Conservation (phyloP, 2,329 filamentous ascomycete species). For the Penicillium occitanis region DNA sequence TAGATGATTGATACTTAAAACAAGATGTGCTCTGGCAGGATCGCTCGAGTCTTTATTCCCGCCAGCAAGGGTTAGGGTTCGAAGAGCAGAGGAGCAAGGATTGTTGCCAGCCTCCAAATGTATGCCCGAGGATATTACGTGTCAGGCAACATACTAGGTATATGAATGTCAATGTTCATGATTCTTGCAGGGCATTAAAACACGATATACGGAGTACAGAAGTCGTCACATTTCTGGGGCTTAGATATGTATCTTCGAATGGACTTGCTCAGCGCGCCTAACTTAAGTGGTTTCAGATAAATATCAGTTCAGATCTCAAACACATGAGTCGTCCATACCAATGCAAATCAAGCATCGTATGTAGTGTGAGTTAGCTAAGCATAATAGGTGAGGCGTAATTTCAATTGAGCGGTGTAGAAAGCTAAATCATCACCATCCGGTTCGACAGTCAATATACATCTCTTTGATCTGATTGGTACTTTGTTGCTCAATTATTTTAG, state of each 20-base stretch:
- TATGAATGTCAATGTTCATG: neutral
- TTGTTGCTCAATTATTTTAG: neutral
- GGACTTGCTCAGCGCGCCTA: neutral
- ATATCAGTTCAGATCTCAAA: neutral
- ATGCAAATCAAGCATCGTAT: neutral
- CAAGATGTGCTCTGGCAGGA: neutral
- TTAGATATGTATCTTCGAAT: neutral
- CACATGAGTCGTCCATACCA: neutral
- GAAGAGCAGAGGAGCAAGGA: neutral
- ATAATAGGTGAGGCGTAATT: neutral
- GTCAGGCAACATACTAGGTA: neutral
- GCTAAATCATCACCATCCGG: neutral
- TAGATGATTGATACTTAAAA: neutral
- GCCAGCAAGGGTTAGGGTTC: neutral
- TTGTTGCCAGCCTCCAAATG: neutral
- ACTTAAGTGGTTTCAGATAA: neutral
- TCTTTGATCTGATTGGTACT: neutral
- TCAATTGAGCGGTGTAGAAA: constrained; percentile 16
- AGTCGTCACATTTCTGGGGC: neutral
- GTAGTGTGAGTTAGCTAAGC: neutral
- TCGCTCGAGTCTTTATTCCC: neutral
- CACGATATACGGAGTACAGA: neutral
- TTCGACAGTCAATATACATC: neutral
- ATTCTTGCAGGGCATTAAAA: neutral
- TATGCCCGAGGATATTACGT: neutral